Conservation (phyloP, 1,284 basidiomycete genomes). For the Inonotus obliquus region DNA sequence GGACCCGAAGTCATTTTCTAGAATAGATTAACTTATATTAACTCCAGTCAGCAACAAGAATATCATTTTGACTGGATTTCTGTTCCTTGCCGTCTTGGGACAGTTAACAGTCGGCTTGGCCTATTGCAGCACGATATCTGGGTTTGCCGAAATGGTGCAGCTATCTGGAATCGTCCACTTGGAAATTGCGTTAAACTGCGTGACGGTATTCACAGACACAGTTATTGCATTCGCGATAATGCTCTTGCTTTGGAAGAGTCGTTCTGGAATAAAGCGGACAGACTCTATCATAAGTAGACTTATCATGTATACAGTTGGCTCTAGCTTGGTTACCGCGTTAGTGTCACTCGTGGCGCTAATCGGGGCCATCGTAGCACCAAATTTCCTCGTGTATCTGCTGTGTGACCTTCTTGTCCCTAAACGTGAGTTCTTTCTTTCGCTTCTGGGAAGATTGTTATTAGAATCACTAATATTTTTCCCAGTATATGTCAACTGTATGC, state of each 20-base stretch:
- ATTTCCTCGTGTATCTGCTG: not conserved
- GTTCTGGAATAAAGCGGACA: slow-evolving; percentile 8
- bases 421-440: not conserved
- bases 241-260: not conserved
- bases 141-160: not conserved
- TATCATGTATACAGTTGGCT: slow-evolving; percentile 5
- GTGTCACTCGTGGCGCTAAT: slow-evolving; percentile 2
- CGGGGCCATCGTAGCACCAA: not conserved
- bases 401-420: not conserved
- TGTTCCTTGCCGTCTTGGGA: not conserved
- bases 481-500: not conserved
- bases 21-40: not conserved
- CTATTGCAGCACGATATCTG: not conserved
- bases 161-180: not conserved
- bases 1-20: not conserved
- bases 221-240: not conserved
- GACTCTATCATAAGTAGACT: slow-evolving; percentile 6
- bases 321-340: not conserved
- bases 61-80: not conserved
- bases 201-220: not conserved
- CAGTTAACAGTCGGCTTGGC: not conserved
- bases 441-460: too few relatives aligned
- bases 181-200: not conserved
- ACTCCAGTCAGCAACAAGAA: slow-evolving; percentile 6
- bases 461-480: too few relatives aligned